These are phyloP conservation scores for Gleditsia sinensis DNA, from an alignment of 306 rosid species.

Conservation along the genomic window DNA sequence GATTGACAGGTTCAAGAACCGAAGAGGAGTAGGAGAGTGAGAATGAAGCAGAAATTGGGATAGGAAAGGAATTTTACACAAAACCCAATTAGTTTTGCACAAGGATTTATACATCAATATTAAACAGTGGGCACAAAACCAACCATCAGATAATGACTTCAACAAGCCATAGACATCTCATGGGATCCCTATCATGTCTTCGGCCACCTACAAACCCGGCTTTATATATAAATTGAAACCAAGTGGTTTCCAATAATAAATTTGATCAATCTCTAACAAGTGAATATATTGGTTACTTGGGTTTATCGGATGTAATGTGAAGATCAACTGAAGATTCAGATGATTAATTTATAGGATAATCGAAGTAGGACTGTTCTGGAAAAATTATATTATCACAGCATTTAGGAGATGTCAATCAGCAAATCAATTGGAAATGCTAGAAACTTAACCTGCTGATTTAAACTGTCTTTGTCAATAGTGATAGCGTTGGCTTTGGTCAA, in stretches of 20 bases:
- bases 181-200: not conserved
- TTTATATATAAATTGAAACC: not conserved
- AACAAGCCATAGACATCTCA: not conserved
- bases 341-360: not conserved
- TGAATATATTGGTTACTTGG: conserved; percentile 13
- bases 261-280: not conserved
- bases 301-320: not conserved
- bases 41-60: conserved; percentile 19
- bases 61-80: too few species aligned
- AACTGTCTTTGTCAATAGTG: conserved; percentile 41
- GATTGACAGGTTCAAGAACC: not conserved
- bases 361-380: not conserved
- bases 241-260: not conserved
- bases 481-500: conserved; percentile 29
- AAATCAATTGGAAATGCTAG: conserved; percentile 2
- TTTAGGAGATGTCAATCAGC: conserved; percentile 6
- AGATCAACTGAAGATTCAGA: conserved; percentile 7
- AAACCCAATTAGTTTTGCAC: too few species aligned
- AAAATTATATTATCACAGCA: not conserved
- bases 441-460: conserved; percentile 58
- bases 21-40: not conserved
- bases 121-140: not conserved
- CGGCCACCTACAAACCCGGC: not conserved
- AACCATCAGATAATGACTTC: not conserved
- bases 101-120: not conserved